Conservation (phyloP, 2,329 filamentous ascomycete genomes). For the Lachnellula suecica region DNA sequence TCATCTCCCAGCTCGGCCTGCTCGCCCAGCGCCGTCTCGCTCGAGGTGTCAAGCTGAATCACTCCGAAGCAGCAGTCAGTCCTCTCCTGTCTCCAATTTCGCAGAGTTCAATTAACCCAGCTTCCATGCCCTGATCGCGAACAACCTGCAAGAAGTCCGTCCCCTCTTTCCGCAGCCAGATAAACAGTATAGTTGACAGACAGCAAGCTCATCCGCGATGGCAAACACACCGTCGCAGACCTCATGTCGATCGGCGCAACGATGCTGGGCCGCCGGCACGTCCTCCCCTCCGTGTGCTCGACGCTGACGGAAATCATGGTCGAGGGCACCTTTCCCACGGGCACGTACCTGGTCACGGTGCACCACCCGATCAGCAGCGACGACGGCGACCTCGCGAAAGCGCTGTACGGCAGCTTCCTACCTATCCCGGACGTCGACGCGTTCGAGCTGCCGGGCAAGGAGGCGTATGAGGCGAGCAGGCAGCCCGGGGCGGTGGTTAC, state of each 20-base stretch:
- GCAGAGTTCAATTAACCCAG: conserved; percentile 10
- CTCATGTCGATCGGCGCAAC: conserved; percentile 90
- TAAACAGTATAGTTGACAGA: conserved; percentile 15
- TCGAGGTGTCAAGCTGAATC: conserved; percentile 84
- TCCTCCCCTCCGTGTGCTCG: conserved; percentile 76
- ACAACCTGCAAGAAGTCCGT: conserved; percentile 79
- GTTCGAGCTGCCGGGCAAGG: conserved; percentile 65
- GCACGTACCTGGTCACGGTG: conserved; percentile 92
- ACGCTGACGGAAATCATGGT: conserved; percentile 86
- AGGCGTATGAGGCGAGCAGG: conserved; percentile 64
- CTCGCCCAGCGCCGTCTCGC: conserved; percentile 87
- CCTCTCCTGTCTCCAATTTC: conserved; percentile 14
- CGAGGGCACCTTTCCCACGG: conserved; percentile 87
- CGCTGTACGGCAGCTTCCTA: conserved; percentile 88
- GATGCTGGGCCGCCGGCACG: conserved; percentile 91
- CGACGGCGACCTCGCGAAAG: conserved; percentile 82
- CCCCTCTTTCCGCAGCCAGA: background rate
- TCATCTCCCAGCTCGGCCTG: conserved; percentile 83
- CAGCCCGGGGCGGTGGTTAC: conserved; percentile 78
- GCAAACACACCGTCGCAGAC: conserved; percentile 84
- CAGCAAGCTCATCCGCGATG: conserved; percentile 84
- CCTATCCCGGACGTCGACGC: conserved; percentile 69
- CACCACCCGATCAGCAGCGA: conserved; percentile 85
- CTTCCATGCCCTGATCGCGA: conserved; percentile 73
- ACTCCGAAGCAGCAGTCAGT: conserved; percentile 78